These are phyloP conservation scores for Penicillium riverlandense DNA, from an alignment of 495 filamentous ascomycete genomes.

Conservation along the genomic window DNA sequence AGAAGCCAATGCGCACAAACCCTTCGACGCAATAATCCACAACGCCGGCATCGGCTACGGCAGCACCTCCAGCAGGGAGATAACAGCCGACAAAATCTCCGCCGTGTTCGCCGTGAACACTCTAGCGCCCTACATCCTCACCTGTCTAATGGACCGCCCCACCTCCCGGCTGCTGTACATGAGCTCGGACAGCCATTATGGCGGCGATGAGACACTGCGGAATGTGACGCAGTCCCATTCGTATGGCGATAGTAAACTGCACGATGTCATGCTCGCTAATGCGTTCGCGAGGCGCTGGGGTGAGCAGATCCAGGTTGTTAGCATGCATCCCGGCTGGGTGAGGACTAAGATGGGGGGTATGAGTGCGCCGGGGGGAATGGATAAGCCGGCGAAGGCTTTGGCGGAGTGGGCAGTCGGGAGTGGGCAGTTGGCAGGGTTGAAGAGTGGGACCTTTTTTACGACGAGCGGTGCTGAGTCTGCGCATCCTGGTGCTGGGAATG, in stretches of 20 bases:
- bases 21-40: slow-evolving; percentile 52
- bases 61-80: slow-evolving; percentile 19
- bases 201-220: slow-evolving; percentile 37
- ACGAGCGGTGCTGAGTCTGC: slow-evolving; percentile 15
- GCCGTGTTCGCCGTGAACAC: slow-evolving; percentile 50
- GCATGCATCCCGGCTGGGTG: slow-evolving; percentile 58
- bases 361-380: slow-evolving; percentile 36
- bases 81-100: slow-evolving; percentile 40
- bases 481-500: slow-evolving; percentile 20
- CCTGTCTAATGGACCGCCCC: slow-evolving; percentile 44
- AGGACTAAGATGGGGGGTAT: slow-evolving; percentile 54
- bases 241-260: slow-evolving; percentile 48
- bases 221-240: slow-evolving; percentile 25
- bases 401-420: slow-evolving; percentile 38
- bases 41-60: slow-evolving; percentile 47
- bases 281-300: slow-evolving; percentile 44
- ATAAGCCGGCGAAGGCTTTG: slow-evolving; percentile 39
- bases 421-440: slow-evolving; percentile 14
- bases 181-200: slow-evolving; percentile 42
- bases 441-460: slow-evolving; percentile 21
- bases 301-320: slow-evolving; percentile 38
- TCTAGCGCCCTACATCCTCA: slow-evolving; percentile 51
- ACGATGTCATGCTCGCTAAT: slow-evolving; percentile 47
- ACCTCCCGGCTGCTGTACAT: slow-evolving; percentile 43
- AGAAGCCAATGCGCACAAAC: slow-evolving; percentile 38